phyloP scores from a whole-genome alignment of 805 yeast genomes.

The Wickerhamiella lipophila region DNA sequence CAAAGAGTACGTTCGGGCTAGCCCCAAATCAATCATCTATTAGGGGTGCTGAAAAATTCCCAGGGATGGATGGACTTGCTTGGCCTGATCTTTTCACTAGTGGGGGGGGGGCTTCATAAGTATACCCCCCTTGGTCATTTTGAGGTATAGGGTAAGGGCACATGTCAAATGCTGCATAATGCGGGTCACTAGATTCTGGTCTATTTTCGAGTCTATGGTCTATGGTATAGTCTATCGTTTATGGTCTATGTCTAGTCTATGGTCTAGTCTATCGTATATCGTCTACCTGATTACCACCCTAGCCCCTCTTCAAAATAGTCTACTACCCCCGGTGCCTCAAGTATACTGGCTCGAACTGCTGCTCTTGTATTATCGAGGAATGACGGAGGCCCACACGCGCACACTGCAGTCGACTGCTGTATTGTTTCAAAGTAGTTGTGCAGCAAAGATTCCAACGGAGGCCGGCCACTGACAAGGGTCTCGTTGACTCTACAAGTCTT shows the following conservation, averaged over 20 bases:
- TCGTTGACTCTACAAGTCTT: not conserved
- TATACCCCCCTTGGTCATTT: no score
- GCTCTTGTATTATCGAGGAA: constrained; percentile 46
- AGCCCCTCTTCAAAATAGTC: constrained; percentile 30
- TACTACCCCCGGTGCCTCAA: constrained; percentile 21
- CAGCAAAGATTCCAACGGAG: constrained; percentile 15
- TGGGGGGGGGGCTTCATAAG: no score
- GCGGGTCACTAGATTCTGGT: no score
- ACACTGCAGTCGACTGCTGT: constrained; percentile 35
- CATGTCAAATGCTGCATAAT: no score
- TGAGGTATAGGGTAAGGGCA: no score
- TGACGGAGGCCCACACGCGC: constrained; percentile 48
- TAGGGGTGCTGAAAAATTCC: not conserved
- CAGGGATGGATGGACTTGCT: no score
- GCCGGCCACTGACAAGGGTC: constrained; percentile 16
- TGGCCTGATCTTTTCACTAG: no score
- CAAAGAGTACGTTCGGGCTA: constrained; percentile 38
- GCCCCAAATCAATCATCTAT: constrained; percentile 44
- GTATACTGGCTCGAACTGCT: constrained; percentile 23
- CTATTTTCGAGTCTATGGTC: no score
- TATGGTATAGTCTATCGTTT: no score
- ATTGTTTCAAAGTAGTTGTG: constrained; percentile 15
- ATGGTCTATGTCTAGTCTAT: no score
- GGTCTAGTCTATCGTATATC: no score
- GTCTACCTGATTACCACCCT: no score